Evolutionary conservation across 2,329 filamentous ascomycete species (phyloP).

Genomic region (Tothia fuscella): DNA sequence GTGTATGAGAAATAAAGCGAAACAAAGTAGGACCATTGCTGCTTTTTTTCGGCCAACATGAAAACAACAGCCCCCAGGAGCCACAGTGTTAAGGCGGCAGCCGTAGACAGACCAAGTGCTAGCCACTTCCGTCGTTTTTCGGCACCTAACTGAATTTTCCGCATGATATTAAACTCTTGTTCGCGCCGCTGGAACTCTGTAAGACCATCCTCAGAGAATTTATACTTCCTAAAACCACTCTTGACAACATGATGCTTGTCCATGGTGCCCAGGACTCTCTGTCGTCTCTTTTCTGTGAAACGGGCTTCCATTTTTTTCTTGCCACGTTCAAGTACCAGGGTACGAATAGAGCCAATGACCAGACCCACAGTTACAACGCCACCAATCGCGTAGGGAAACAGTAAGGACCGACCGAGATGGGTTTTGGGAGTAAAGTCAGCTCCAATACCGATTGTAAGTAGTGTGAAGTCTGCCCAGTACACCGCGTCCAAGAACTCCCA

Average conservation of each 20-base stretch:
- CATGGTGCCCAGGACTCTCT: constrained; percentile 28
- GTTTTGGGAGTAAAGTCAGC: constrained; percentile 38
- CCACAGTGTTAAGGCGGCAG: constrained; percentile 30
- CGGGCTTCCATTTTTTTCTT: constrained; percentile 39
- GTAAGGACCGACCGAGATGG: constrained; percentile 35
- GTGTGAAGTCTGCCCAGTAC: constrained; percentile 44
- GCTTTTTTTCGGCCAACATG: constrained; percentile 31
- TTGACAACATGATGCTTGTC: constrained; percentile 30
- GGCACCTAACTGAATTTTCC: constrained; percentile 26
- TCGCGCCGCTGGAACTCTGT: constrained; percentile 31
- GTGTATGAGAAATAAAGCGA: constrained; percentile 43
- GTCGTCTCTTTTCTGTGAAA: constrained; percentile 37
- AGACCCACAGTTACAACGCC: constrained; percentile 44
- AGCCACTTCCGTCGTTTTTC: constrained; percentile 26
- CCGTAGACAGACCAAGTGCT: constrained; percentile 27
- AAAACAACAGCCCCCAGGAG: constrained; percentile 40
- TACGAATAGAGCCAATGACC: constrained; percentile 41
- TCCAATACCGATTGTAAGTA: constrained; percentile 44
- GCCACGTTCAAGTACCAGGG: constrained; percentile 37
- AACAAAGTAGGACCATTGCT: constrained; percentile 40
- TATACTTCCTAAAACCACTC: constrained; percentile 29
- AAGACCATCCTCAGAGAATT: constrained; percentile 27
- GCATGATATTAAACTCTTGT: constrained; percentile 36
- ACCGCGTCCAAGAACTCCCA: constrained; percentile 43
- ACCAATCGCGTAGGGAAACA: constrained; percentile 44